Percentiles rank a stretch among this genome's conserved stretches.
These are phyloP conservation scores for Fusarium chlamydosporum DNA, from an alignment of 2,329 filamentous ascomycete genomes.

Conservation along the genomic window DNA sequence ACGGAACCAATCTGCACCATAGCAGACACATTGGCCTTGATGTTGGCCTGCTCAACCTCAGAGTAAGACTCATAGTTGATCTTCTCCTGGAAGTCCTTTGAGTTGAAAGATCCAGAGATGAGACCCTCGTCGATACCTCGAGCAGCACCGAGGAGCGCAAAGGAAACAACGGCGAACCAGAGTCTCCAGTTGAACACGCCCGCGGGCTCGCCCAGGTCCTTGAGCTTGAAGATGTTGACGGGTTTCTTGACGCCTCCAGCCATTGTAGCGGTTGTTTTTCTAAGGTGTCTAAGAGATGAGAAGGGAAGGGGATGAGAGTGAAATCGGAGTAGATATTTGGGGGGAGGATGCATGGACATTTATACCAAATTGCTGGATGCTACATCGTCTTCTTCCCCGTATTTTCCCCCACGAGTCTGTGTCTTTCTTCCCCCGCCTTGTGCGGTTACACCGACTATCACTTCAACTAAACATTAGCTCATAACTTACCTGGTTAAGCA, in stretches of 20 bases:
- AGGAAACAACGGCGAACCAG: conserved; percentile 81
- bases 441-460: conserved; percentile 28
- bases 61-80: conserved; percentile 71
- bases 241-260: conserved; percentile 68
- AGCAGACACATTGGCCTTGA: conserved; percentile 81
- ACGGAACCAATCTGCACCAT: conserved; percentile 88
- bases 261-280: conserved; percentile 53
- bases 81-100: conserved; percentile 71
- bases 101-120: conserved; percentile 79
- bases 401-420: conserved; percentile 17
- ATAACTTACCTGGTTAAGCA: not conserved
- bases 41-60: conserved; percentile 70
- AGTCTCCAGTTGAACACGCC: conserved; percentile 83
- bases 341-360: conserved; percentile 4
- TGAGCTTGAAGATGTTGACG: conserved; percentile 74
- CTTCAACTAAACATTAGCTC: not conserved
- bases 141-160: conserved; percentile 81
- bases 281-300: not conserved
- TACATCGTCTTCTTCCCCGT: too few species aligned
- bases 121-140: conserved; percentile 86
- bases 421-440: not conserved
- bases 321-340: not conserved
- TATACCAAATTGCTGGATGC: conserved; percentile 10
- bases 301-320: not conserved
- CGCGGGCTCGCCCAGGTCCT: conserved; percentile 74